Percentiles rank a stretch among this genome's conserved stretches.
phyloP scores from a whole-genome alignment of 2,329 filamentous ascomycete genomes.

The Grosmannia serpens region DNA sequence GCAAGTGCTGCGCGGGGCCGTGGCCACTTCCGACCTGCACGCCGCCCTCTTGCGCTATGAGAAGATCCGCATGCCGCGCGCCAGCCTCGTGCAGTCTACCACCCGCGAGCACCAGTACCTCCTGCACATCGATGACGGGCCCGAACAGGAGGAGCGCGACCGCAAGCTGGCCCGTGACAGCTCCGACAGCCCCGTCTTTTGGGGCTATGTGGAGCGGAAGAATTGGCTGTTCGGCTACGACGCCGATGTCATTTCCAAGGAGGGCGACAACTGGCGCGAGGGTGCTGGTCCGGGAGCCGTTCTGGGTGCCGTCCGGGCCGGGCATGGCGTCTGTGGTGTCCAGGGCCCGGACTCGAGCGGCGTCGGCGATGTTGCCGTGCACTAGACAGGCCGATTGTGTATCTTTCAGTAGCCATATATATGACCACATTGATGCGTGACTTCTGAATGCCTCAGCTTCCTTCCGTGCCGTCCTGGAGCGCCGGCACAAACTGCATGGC shows the following conservation, averaged over 20 bases:
- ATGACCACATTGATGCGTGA: too few relatives aligned
- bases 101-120: constrained; percentile 14
- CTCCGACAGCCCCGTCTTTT: constrained; percentile 14
- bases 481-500: too few relatives aligned
- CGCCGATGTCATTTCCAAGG: constrained; percentile 7
- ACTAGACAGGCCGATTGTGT: background rate
- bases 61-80: constrained; percentile 11
- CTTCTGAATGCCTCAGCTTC: too few relatives aligned
- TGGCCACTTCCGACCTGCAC: background rate
- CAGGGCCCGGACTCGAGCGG: background rate
- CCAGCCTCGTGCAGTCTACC: constrained; percentile 12
- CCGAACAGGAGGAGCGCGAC: constrained; percentile 13
- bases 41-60: constrained; percentile 8
- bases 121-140: constrained; percentile 15
- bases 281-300: background rate
- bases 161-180: constrained; percentile 7
- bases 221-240: constrained; percentile 22
- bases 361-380: background rate
- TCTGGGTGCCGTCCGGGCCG: background rate
- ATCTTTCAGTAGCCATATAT: too few relatives aligned
- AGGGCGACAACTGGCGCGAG: background rate
- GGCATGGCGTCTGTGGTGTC: background rate
- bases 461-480: too few relatives aligned
- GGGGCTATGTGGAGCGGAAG: constrained; percentile 18
- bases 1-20: constrained; percentile 4